A percentile compares a stretch with the other conserved stretches of the same genome.
Conservation (phyloP, 208 protist genomes). For the Herpetomonas tarakana region DNA sequence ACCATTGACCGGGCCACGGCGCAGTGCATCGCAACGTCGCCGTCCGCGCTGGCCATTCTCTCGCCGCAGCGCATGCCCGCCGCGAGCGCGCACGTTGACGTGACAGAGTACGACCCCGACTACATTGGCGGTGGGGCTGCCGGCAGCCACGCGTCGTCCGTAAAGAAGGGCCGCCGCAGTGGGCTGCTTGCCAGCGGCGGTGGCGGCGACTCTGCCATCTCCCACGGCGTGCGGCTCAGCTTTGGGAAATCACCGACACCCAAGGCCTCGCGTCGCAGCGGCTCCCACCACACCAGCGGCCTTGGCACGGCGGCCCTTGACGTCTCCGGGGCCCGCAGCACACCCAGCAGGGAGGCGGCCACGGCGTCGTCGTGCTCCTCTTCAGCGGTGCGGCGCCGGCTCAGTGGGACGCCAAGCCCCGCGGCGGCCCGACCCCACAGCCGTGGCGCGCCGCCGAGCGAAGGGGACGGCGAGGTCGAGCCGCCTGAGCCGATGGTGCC, state of each 20-base stretch:
- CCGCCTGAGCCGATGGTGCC: constrained; percentile 43
- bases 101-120: constrained; percentile 66
- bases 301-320: constrained; percentile 17
- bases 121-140: constrained; percentile 31
- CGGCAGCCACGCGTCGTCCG: not conserved
- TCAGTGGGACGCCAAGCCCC: constrained; percentile 3
- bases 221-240: constrained; percentile 16
- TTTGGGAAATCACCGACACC: constrained; percentile 57
- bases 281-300: constrained; percentile 7
- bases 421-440: constrained; percentile 5
- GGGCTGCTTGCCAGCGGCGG: constrained; percentile 3
- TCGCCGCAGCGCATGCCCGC: constrained; percentile 61
- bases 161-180: constrained; percentile 9
- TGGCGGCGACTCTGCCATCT: constrained; percentile 9
- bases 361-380: constrained; percentile 1
- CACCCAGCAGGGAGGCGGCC: constrained; percentile 9
- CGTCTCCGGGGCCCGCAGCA: constrained; percentile 19
- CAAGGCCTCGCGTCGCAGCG: constrained; percentile 24
- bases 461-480: not conserved
- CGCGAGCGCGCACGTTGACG: constrained; percentile 34
- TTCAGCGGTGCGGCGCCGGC: not conserved
- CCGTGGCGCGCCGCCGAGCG: not conserved
- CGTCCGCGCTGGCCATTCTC: constrained; percentile 69
- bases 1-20: constrained; percentile 66
- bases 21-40: constrained; percentile 66